Evolutionary conservation across 2,329 filamentous ascomycete genomes (phyloP), one percentile per base, ranked within the genome.

Genomic region (Arthroderma uncinatum): DNA sequence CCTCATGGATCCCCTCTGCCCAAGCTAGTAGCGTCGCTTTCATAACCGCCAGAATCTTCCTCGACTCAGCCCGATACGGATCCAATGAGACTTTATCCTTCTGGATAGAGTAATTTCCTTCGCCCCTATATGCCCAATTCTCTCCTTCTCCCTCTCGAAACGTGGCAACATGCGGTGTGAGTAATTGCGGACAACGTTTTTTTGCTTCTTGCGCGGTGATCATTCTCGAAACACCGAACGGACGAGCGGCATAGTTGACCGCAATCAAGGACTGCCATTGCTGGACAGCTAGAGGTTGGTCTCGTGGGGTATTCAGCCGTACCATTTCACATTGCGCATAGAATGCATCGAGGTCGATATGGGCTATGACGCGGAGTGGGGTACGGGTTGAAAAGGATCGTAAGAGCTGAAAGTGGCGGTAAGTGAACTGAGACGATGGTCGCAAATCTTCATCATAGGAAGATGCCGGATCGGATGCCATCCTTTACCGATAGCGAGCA

Each of bases 291-390:
- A 98, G 80, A 8, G 93, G 93, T 62, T 84, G 81, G 58, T 89
- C 82, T 60, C 88, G 84, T 12, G 85, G 76, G 9, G 87, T 76
- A 10, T 84, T 84, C 47, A 97, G 78, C 6, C 93, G 83, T 8
- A 95, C 84, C 80, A 91, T 94, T 73, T 98, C 93, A 68, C 90
- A 96, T 76, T 98, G 93, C 2, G 87, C 87, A 70, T 98, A 98
- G 73, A 98, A 98, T 39, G 92, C 92, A 80, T 98, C 93, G 59
- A 98, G 83, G 67, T 98, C 93, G 61, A 97, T 83, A 70, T 96
- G 91, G 5, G 89, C 89, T 64, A 96, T 83, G 28, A 94, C 87
- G 48, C 93, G 84, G 36, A 98, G 78, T 1, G 92, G 92, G 54
- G 83, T 89, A 7, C 83, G 82, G 0, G 84, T 78, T 34, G 82